A percentile compares a stretch with the other conserved stretches of the same genome.
These are phyloP conservation scores for Termitomyces heimii DNA, from an alignment of 768 basidiomycete genomes.

Conservation along the genomic window DNA sequence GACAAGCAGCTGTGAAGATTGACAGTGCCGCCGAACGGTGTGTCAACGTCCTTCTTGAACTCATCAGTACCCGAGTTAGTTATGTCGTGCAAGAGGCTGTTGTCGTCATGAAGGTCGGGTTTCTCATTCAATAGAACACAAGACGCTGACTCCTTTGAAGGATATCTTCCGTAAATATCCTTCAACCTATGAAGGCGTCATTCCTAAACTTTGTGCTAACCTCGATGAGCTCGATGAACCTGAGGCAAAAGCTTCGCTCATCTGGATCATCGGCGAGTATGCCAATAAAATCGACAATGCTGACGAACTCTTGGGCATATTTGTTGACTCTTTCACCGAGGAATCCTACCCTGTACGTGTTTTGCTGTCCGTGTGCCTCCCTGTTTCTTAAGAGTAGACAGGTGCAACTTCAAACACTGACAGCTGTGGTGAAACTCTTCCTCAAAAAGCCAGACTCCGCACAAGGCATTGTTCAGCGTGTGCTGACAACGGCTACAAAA, in stretches of 20 bases:
- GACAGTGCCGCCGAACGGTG: constrained; percentile 90
- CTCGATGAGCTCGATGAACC: constrained; percentile 97
- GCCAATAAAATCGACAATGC: constrained; percentile 97
- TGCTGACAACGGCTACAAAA: constrained; percentile 91
- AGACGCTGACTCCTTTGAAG: constrained; percentile 31
- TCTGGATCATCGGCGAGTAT: constrained; percentile 99
- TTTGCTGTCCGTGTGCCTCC: not conserved
- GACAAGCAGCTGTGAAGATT: constrained; percentile 94
- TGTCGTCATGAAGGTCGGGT: constrained; percentile 90
- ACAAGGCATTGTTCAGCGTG: constrained; percentile 87
- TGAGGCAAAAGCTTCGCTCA: constrained; percentile 94
- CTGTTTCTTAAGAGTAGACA: constrained; percentile 16
- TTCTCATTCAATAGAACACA: not conserved
- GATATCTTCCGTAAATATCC: constrained; percentile 99
- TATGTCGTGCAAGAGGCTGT: constrained; percentile 99
- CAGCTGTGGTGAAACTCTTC: constrained; percentile 96
- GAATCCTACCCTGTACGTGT: constrained; percentile 80
- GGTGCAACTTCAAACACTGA: constrained; percentile 80
- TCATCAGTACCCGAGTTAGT: constrained; percentile 90
- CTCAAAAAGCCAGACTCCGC: constrained; percentile 91
- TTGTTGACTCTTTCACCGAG: constrained; percentile 90
- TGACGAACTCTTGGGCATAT: constrained; percentile 83
- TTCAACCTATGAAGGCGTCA: constrained; percentile 92
- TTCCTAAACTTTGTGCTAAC: constrained; percentile 90
- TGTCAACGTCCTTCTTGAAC: constrained; percentile 87